Percentiles rank a stretch among this genome's conserved stretches.
Evolutionary conservation across 2,329 filamentous ascomycete genomes (phyloP).

Genomic region (Alternaria incomplexa): DNA sequence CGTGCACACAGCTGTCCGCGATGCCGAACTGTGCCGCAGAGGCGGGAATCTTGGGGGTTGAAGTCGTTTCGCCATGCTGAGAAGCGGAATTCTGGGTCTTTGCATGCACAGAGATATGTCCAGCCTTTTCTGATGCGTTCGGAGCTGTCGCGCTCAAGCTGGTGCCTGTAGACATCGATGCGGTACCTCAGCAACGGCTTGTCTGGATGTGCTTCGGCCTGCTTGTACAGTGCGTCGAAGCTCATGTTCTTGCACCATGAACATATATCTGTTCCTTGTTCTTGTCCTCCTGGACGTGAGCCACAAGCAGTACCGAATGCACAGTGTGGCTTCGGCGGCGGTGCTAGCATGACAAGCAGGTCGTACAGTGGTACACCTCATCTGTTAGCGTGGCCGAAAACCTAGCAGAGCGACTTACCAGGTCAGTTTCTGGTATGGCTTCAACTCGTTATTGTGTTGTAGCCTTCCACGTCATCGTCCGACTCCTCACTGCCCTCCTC

Average conservation of each 20-base stretch:
- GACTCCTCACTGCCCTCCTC: constrained; percentile 21
- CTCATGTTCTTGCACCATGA: constrained; percentile 35
- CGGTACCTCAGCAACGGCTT: constrained; percentile 14
- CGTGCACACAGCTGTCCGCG: constrained; percentile 30
- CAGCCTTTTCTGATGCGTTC: constrained; percentile 30
- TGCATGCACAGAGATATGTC: constrained; percentile 28
- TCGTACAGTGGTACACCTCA: not conserved
- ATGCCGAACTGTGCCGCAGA: constrained; percentile 27
- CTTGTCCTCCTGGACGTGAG: constrained; percentile 25
- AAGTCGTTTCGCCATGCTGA: constrained; percentile 27
- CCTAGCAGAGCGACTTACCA: constrained; percentile 1
- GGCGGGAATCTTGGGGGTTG: constrained; percentile 25
- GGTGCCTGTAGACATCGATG: constrained; percentile 24
- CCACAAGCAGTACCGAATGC: constrained; percentile 29
- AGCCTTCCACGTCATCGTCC: constrained; percentile 35
- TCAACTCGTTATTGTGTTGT: constrained; percentile 23
- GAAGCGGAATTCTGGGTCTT: constrained; percentile 26
- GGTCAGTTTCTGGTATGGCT: not conserved
- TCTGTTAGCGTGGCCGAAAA: constrained; percentile 1
- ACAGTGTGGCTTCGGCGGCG: constrained; percentile 26
- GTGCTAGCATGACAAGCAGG: constrained; percentile 22
- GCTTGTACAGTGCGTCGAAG: constrained; percentile 26
- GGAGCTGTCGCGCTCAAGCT: constrained; percentile 24
- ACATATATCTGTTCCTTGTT: constrained; percentile 27
- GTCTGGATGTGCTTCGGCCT: constrained; percentile 18